Evolutionary conservation across 352 stramenopile species (phyloP), one percentile per base, ranked within the genome.

Genomic region (Globisporangium paddicum): DNA sequence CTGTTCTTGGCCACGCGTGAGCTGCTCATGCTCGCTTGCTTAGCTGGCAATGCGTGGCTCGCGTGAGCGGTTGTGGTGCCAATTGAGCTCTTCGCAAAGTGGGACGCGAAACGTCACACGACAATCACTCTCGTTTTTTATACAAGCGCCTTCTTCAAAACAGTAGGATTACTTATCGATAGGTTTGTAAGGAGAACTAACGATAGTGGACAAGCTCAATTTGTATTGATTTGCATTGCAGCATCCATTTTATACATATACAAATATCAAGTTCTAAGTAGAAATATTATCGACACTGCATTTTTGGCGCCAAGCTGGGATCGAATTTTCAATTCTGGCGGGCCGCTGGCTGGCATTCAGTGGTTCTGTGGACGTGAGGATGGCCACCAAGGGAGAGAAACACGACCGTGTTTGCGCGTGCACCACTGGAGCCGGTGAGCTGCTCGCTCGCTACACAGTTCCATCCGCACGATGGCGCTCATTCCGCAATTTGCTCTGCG

Each of bases 1-100:
- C 37, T 49, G 38, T 30, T 0, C 18, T 54, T 59, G 8, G 14
- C n/a, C 4, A 32, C 45, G 48, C 55, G 60, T 2, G 53, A 45
- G 34, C 63, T 69, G 60, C 69, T 74, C 32, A 55, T 64, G 23
- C 38, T 44, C 3, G 1, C 18, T 2, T n/a, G 26, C 25, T 52
- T 5, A 51, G 14, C 45, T 14, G 34, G 21, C 10, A 34, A 52
- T 38, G 46, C 9, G 45, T 42, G 37, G 37, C 37, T 42, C n/a
- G 25, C 2, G 10, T 11, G 25, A 52, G 46, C 46, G 46, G 46
- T 52, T 52, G 37, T 52, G 6, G 28, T 32, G 46, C 6, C 40
- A 38, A 38, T 14, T 18, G 21, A 48, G 42, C 42, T 50, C 23
- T 50, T 50, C 21, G 23, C 23, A 28, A 50, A 5, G 16, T 50